Percentiles rank a stretch among this genome's conserved stretches.
Conservation (phyloP, 208 protist species). For the Crithidia acanthocephali region DNA sequence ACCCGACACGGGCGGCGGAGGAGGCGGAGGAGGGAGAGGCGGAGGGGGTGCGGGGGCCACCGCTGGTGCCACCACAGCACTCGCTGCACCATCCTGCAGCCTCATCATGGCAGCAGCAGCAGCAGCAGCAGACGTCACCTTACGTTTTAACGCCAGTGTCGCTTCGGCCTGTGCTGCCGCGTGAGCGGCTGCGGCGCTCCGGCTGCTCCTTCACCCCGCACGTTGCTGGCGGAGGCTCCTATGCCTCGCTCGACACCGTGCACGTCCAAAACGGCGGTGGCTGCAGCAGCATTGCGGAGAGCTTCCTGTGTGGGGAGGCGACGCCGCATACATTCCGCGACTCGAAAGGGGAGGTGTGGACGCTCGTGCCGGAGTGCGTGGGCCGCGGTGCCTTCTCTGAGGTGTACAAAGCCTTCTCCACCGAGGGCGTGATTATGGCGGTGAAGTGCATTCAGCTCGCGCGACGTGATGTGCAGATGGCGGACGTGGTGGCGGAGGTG, state of each 20-base stretch:
- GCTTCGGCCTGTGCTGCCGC: too few species aligned
- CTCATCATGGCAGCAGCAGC: too few species aligned
- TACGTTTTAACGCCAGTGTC: too few species aligned
- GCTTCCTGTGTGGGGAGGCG: neutral
- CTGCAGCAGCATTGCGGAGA: neutral
- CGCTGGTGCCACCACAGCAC: neutral
- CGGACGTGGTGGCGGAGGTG: slow-evolving; percentile 51
- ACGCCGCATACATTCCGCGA: slow-evolving; percentile 38
- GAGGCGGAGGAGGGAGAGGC: neutral
- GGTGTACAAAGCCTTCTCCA: slow-evolving; percentile 47
- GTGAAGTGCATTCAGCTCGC: slow-evolving; percentile 52
- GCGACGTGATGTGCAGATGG: slow-evolving; percentile 20
- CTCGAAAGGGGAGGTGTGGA: slow-evolving; percentile 35
- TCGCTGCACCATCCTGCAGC: neutral
- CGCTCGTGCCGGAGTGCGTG: slow-evolving; percentile 32
- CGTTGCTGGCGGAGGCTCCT: neutral
- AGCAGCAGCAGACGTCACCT: too few species aligned
- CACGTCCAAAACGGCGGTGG: neutral
- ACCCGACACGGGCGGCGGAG: neutral
- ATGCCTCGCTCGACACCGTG: slow-evolving; percentile 2
- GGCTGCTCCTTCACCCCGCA: neutral
- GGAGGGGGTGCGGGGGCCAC: neutral
- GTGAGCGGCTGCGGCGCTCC: too few species aligned
- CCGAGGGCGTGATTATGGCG: slow-evolving; percentile 39
- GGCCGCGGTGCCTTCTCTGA: slow-evolving; percentile 47